Evolutionary conservation across 768 basidiomycete species (phyloP), one percentile per base, ranked within the genome.

Genomic region (Suillus americanus): DNA sequence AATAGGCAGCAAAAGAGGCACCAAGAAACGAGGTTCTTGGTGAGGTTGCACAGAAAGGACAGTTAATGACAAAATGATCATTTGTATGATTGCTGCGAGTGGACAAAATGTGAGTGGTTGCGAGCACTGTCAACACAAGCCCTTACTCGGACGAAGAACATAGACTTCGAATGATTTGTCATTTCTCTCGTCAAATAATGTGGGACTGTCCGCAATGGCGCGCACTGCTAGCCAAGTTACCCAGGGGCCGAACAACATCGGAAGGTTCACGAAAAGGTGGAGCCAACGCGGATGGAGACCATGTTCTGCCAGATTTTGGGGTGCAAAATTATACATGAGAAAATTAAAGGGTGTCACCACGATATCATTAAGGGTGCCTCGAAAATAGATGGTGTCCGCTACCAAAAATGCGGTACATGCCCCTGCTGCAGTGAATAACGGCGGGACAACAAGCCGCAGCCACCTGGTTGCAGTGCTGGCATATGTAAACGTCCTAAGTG

Each of bases 271-370:
- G 25, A 73, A 70, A 38, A 76, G 56, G 63, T 80, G 79, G 6
- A 81, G 70, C 79, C 79, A 80, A 25, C 71, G 71, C 1, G 80
- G 80, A 67, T 81, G 80, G 18, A 80, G 62, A 10, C 79, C 80
- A 56, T 81, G 79, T 33, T 72, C 74, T 0, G 76, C 76, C 40
- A 79, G 74, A 68, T 81, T 80, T 18, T 71, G 66, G 12, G 74
- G 62, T 3, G 73, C 72, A n/a, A 79, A 60, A 64, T 79, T 80
- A 64, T 80, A 80, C 43, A 67, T 71, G 67, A 80, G 46, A 59
- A 79, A 77, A 60, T 80, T 80, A 61, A 75, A 73, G 20, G 80
- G 79, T 5, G 80, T 77, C 13, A 79, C 30, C 37, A 76, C 73
- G 5, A 65, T 30, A 7, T 62, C 48, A 30, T 64, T 62, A 53